Base-by-base conservation (phyloP, 148 eudicot species). In the Rhododendron griersonianum region DNA sequence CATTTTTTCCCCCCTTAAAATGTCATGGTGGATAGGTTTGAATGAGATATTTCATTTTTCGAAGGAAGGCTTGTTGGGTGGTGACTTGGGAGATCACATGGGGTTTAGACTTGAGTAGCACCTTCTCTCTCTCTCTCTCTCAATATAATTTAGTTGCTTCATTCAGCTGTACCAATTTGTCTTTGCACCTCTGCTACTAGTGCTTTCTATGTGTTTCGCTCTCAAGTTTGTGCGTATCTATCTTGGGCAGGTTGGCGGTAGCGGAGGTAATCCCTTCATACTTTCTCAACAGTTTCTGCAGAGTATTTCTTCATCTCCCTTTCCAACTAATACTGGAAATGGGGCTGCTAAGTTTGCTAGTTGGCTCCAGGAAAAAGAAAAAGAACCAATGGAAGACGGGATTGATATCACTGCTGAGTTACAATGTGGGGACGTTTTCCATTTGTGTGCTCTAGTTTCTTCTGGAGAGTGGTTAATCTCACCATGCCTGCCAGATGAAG, bases 361-460 rank as follows among this genome's bases (percentile, higher is more conserved):
- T 51, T 95, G 95, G 98, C 91, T 95, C 82, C 85, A 79, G 79
- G 93, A 94, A 83, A 94, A 86, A 88, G 98, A 91, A 86, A 92
- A 89, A 63, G 92, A 94, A 53, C 87, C 93, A 78, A 89, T 93
- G 90, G 96, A 94, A 90, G 96, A 91, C 23, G 90, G 76, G 59
- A 86, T 92, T 83, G 86, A 90, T 88, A 89, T 97, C 79, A 87
- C 93, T 85, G 85, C 92, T 81, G 98, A 97, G 82, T 83, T 95
- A 69, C 98, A 95, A 86, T 97, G 99, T 86, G 99, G 99, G 65
- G 99, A 95, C 81, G 86, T 93, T 87, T 87, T 93, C 81, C 91
- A 91, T 88, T 86, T 97, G 79, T 93, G 92, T 73, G 91, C 95
- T 87, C 88, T 93, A 89, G 87, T 97, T 86, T 93, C 91, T 86